A percentile compares a stretch with the other conserved stretches of the same genome.
Evolutionary conservation across 2,329 filamentous ascomycete species (phyloP).

Genomic region (Xylariomycetidae sp.): DNA sequence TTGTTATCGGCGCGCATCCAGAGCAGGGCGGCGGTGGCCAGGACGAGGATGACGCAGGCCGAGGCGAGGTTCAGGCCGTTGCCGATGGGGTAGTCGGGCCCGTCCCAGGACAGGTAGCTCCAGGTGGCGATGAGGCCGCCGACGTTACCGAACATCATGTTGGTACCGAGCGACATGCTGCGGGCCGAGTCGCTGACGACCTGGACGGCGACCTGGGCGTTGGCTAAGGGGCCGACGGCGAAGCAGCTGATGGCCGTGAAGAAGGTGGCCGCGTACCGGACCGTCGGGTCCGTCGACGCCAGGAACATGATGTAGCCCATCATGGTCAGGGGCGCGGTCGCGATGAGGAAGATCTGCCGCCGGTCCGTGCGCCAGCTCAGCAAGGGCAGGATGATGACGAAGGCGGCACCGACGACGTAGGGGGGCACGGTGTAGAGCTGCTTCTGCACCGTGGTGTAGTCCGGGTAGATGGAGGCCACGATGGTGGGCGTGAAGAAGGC

Average conservation of each 20-base stretch:
- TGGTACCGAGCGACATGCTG: conserved; percentile 53
- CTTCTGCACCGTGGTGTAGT: conserved; percentile 38
- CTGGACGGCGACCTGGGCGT: conserved; percentile 6
- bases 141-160: conserved; percentile 49
- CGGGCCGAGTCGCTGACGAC: conserved; percentile 35
- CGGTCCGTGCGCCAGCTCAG: conserved; percentile 62
- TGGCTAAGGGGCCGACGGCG: no score
- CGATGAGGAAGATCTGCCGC: conserved; percentile 57
- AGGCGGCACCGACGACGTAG: conserved; percentile 60
- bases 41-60: conserved; percentile 44
- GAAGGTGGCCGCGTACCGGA: conserved; percentile 64
- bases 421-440: conserved; percentile 66
- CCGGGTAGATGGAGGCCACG: conserved; percentile 36
- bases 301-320: conserved; percentile 66
- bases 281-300: conserved; percentile 58
- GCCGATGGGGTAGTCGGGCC: conserved; percentile 56
- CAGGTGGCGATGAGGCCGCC: conserved; percentile 39
- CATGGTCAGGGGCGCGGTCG: conserved; percentile 60
- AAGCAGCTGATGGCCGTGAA: conserved; percentile 3
- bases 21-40: conserved; percentile 37
- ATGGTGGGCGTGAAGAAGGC: conserved; percentile 53
- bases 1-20: conserved; percentile 32
- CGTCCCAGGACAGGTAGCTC: conserved; percentile 60
- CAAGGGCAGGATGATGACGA: conserved; percentile 65
- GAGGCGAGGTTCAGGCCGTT: conserved; percentile 36